These are phyloP conservation scores for Aechmea fasciata DNA, from an alignment of 176 grass and related monocot species.

Conservation along the genomic window DNA sequence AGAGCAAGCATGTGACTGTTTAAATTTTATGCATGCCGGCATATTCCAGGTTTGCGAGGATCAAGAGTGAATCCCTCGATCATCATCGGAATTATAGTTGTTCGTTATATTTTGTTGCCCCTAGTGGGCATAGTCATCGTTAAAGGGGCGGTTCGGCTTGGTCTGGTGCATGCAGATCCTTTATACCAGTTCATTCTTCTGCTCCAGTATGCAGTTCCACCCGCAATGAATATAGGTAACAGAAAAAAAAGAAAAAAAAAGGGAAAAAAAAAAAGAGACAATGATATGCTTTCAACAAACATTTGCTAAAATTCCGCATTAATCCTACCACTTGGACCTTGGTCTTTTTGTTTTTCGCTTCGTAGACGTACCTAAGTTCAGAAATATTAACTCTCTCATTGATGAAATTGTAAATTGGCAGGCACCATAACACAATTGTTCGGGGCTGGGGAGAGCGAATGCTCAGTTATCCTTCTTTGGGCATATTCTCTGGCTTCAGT, in stretches of 20 bases:
- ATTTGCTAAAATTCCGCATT: too few relatives aligned
- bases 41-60: slow-evolving; percentile 38
- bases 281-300: background rate
- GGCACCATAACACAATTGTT: slow-evolving; percentile 87
- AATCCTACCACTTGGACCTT: too few relatives aligned
- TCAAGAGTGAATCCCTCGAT: slow-evolving; percentile 39
- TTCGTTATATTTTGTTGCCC: slow-evolving; percentile 68
- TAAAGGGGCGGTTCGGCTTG: slow-evolving; percentile 37
- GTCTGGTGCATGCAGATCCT: slow-evolving; percentile 55
- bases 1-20: background rate
- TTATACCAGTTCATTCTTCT: slow-evolving; percentile 85
- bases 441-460: slow-evolving; percentile 62
- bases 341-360: background rate
- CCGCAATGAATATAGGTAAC: slow-evolving; percentile 84
- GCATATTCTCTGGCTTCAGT: slow-evolving; percentile 56
- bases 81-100: slow-evolving; percentile 37
- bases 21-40: background rate
- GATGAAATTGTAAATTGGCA: slow-evolving; percentile 7
- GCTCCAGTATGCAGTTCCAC: slow-evolving; percentile 72
- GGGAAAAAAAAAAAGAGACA: background rate
- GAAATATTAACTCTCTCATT: background rate
- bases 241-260: background rate
- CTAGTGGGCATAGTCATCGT: slow-evolving; percentile 42
- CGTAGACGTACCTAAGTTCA: background rate
- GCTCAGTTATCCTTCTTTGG: slow-evolving; percentile 90